Base-by-base conservation (phyloP, 495 filamentous ascomycete species). In the Talaromyces borbonicus region DNA sequence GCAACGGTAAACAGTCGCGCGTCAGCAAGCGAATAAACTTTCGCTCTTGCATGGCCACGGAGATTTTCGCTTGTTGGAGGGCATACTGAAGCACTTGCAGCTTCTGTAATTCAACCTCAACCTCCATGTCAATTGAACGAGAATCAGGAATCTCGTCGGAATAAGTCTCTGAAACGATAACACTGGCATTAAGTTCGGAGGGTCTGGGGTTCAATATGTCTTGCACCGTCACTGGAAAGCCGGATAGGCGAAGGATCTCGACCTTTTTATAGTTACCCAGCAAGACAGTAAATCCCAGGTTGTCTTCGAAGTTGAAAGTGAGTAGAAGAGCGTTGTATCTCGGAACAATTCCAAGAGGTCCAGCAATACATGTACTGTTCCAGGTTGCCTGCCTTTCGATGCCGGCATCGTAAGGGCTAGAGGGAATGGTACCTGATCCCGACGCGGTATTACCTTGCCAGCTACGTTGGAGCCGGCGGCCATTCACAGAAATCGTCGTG, bases 281-380 rank as follows among this genome's bases (percentile, higher is more conserved):
- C 23, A 68, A 67, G 16, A 67, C 48, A 2, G 66, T 58, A 49
- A 74, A 76, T 11, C 59, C 62, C 26, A 67, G 37, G 19, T 52
- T 50, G 43, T 62, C 58, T 14, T 60, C 35, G 33, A 63, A 46
- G 19, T 55, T 29, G 25, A 78, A 58, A 8, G 59, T 69, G 56
- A 79, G 54, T 12, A 73, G 32, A 42, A 74, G 73, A 22, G 61
- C 62, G 15, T 67, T 53, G 12, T 66, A 60, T 39, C 66, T 56
- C 11, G 59, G 55, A 19, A 65, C 39, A 14, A 52, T 48, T 38
- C 45, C 51, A 12, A 31, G 9, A 30, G 47, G 49, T 37, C 66
- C 59, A 16, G 63, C 54, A 14, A 69, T 56, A 46, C 74, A 77
- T 19, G 50, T 58, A 22, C 69, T 65, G 14, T 62, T 55, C 74